phyloP scores from a whole-genome alignment of 768 basidiomycete genomes.

The Boletus reticulatus region DNA sequence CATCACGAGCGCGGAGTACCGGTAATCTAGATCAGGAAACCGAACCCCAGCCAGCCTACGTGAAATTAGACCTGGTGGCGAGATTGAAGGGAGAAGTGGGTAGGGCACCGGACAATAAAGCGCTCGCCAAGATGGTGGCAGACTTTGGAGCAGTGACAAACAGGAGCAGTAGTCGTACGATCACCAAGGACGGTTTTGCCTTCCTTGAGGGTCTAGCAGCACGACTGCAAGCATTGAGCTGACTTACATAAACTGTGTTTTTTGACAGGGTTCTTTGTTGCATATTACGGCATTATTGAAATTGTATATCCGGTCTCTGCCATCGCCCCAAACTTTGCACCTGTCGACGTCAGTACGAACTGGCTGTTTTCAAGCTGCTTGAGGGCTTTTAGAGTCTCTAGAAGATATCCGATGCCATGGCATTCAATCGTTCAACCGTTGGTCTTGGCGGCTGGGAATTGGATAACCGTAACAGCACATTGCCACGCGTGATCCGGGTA shows the following conservation, averaged over 20 bases:
- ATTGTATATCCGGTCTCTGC: background rate
- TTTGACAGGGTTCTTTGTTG: too few relatives aligned
- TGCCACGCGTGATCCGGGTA: constrained; percentile 29
- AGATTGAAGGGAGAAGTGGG: constrained; percentile 55
- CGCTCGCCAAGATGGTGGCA: constrained; percentile 60
- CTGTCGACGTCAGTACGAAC: too few relatives aligned
- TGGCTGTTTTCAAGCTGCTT: too few relatives aligned
- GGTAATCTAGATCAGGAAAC: constrained; percentile 38
- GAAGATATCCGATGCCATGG: too few relatives aligned
- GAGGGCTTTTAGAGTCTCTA: too few relatives aligned
- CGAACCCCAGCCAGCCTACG: constrained; percentile 46
- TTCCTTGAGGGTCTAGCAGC: constrained; percentile 63
- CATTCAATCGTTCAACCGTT: too few relatives aligned
- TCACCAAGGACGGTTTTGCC: constrained; percentile 75
- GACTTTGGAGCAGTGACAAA: constrained; percentile 73
- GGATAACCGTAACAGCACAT: background rate
- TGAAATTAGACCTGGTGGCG: constrained; percentile 60
- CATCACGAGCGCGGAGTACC: constrained; percentile 39
- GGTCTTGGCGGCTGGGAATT: too few relatives aligned
- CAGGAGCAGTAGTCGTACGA: constrained; percentile 62
- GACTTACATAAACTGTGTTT: background rate
- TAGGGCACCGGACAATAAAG: constrained; percentile 48
- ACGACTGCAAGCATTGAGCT: constrained; percentile 40
- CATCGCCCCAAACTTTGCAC: background rate
- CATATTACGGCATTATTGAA: background rate